Evolutionary conservation across 257 asterid species (phyloP).

Genomic region (Voacanga thouarsii): DNA sequence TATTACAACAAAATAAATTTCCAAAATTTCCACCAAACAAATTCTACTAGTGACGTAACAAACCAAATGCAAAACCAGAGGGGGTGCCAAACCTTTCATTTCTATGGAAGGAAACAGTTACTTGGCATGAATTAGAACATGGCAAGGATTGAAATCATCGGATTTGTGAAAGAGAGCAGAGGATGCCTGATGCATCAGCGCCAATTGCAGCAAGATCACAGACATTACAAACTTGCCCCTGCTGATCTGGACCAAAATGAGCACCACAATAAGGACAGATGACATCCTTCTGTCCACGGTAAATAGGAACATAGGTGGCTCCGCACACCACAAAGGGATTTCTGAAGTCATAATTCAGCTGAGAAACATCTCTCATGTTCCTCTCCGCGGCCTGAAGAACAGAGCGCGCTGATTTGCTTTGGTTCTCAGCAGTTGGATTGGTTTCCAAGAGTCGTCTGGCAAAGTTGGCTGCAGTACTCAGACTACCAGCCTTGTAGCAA

Average conservation of each 20-base stretch:
- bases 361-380: conserved; percentile 61
- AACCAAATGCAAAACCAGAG: neutral
- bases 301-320: conserved; percentile 77
- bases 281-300: conserved; percentile 75
- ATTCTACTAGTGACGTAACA: neutral
- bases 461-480: conserved; percentile 71
- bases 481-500: conserved; percentile 56
- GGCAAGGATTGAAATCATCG: conserved; percentile 35
- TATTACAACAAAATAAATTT: neutral
- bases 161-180: conserved; percentile 76
- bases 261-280: conserved; percentile 75
- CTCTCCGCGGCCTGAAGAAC: conserved; percentile 74
- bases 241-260: conserved; percentile 59
- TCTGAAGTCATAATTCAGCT: conserved; percentile 77
- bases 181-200: conserved; percentile 81
- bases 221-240: conserved; percentile 66
- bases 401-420: conserved; percentile 57
- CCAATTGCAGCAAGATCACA: conserved; percentile 77
- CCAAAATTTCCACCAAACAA: neutral
- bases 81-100: conserved; percentile 12
- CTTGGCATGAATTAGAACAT: conserved; percentile 3
- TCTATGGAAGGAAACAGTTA: conserved; percentile 17
- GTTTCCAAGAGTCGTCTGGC: conserved; percentile 77
- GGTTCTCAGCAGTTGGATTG: conserved; percentile 63
- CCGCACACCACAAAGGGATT: conserved; percentile 89